Evolutionary conservation across 2,329 filamentous ascomycete genomes (phyloP).

Genomic region (Colletotrichum karsti): DNA sequence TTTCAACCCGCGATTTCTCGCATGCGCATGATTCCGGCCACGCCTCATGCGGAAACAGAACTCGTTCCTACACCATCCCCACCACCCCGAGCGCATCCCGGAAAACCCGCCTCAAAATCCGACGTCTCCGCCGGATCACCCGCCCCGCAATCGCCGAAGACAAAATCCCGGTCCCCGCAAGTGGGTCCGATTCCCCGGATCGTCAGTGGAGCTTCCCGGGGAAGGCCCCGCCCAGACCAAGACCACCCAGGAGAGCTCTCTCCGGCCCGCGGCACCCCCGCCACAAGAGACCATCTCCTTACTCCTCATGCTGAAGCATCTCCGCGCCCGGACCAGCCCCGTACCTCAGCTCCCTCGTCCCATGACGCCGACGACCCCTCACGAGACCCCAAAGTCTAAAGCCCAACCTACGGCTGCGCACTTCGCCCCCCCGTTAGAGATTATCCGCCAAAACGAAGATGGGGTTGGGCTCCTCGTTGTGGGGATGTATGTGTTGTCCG

Average conservation of each 20-base stretch:
- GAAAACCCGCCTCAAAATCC: too few species aligned
- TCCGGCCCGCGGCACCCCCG: too few species aligned
- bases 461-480: neutral
- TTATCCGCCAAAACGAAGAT: constrained; percentile 2
- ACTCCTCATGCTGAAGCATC: too few species aligned
- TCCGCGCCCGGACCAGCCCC: neutral
- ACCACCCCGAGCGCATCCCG: too few species aligned
- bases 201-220: neutral
- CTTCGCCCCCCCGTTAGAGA: neutral
- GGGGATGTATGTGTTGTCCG: too few species aligned
- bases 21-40: too few species aligned
- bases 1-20: too few species aligned
- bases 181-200: neutral
- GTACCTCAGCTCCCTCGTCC: constrained; percentile 2
- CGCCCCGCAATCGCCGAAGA: neutral
- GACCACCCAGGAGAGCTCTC: too few species aligned
- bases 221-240: neutral
- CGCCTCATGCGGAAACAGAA: too few species aligned
- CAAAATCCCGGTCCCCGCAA: neutral
- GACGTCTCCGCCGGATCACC: neutral
- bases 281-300: too few species aligned
- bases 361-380: constrained; percentile 1
- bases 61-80: too few species aligned
- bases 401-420: neutral
- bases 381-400: constrained; percentile 16